These are phyloP conservation scores for Petasospora fabianii DNA, from an alignment of 1,139 yeast species.

Conservation along the genomic window DNA sequence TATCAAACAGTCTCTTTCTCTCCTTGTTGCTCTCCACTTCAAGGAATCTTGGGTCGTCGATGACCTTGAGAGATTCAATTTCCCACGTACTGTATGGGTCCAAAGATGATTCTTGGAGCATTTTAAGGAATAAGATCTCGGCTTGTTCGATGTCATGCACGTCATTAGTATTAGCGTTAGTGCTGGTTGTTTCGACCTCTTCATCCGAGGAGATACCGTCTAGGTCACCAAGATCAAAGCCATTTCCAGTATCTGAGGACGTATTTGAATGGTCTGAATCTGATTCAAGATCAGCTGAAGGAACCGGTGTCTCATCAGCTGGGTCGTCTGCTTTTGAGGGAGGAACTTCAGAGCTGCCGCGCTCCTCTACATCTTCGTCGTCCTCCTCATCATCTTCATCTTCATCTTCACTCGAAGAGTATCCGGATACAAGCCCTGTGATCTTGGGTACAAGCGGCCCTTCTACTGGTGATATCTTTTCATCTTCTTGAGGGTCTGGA, in stretches of 20 bases:
- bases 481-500: neutral
- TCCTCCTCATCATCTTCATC: conserved; percentile 5
- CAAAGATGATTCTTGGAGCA: conserved; percentile 30
- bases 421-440: conserved; percentile 14
- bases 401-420: conserved; percentile 23
- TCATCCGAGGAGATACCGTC: conserved; percentile 14
- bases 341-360: no score
- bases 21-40: conserved; percentile 33
- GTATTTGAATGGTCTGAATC: conserved; percentile 4
- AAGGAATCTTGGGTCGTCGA: conserved; percentile 38
- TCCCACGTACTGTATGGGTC: conserved; percentile 48
- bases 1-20: conserved; percentile 37
- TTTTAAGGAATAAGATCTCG: conserved; percentile 22
- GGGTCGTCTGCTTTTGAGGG: no score
- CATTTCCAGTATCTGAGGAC: conserved; percentile 18
- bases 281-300: no score
- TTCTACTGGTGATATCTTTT: conserved; percentile 9
- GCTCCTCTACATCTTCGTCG: conserved; percentile 6
- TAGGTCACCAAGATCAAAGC: conserved; percentile 15
- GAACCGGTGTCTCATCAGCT: no score
- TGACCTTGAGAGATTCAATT: conserved; percentile 37
- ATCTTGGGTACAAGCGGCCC: conserved; percentile 6
- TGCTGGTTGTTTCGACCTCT: no score
- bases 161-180: no score
- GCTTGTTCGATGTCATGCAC: conserved; percentile 12